Evolutionary conservation across 345 rosid genomes (phyloP).

Genomic region (Dipteronia sinensis): DNA sequence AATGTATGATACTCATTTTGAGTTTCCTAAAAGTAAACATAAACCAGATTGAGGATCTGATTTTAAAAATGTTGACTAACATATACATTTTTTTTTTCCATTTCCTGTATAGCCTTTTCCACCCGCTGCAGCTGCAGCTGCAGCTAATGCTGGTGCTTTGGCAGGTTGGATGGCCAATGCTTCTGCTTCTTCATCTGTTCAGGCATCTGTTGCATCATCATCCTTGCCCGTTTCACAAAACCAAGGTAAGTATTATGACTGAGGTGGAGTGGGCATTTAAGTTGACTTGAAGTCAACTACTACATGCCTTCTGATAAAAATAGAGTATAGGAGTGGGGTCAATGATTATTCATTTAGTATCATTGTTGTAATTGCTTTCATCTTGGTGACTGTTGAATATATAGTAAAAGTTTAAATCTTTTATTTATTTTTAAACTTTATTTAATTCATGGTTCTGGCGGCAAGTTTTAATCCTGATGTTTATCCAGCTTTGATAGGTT

Average conservation of each 20-base stretch:
- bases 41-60: neutral
- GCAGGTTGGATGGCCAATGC: slow-evolving; percentile 91
- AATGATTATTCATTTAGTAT: neutral
- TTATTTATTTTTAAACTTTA: neutral
- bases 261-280: neutral
- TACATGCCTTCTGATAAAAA: neutral
- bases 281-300: neutral
- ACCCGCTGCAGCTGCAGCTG: slow-evolving; percentile 49
- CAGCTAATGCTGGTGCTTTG: slow-evolving; percentile 61
- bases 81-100: slow-evolving; percentile 16
- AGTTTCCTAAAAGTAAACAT: neutral
- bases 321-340: neutral
- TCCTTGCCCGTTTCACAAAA: slow-evolving; percentile 72
- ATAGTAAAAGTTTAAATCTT: neutral
- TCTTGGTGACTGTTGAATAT: neutral
- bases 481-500: neutral
- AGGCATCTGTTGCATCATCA: slow-evolving; percentile 85
- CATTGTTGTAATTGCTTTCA: neutral
- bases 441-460: neutral
- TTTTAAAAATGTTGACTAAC: neutral
- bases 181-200: slow-evolving; percentile 75
- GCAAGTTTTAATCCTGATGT: neutral
- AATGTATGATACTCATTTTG: slow-evolving; percentile 43
- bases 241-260: slow-evolving; percentile 57
- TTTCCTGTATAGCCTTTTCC: slow-evolving; percentile 58